These are phyloP conservation scores for Lasiodiplodia sp. DNA, from an alignment of 2,329 filamentous ascomycete species.

Conservation along the genomic window DNA sequence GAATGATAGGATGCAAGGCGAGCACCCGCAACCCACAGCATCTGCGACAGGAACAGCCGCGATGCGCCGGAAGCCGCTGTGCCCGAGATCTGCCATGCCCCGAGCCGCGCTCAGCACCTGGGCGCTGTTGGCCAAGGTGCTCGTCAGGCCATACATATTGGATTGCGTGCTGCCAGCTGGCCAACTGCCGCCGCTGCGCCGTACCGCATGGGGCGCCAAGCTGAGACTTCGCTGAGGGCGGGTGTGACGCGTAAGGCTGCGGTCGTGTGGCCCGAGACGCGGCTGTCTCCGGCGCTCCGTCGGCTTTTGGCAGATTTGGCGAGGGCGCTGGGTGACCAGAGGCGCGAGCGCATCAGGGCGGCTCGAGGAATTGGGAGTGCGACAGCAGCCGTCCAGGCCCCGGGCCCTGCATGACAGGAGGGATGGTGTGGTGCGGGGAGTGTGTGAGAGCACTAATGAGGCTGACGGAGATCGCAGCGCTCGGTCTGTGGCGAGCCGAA, in stretches of 20 bases:
- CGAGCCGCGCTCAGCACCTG: constrained; percentile 16
- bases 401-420: constrained; percentile 20
- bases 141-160: constrained; percentile 13
- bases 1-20: constrained; percentile 12
- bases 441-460: constrained; percentile 16
- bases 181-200: constrained; percentile 14
- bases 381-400: constrained; percentile 14
- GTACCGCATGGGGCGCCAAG: constrained; percentile 26
- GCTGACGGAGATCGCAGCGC: constrained; percentile 17
- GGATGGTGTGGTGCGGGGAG: constrained; percentile 21
- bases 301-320: neutral
- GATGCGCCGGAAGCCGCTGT: constrained; percentile 18
- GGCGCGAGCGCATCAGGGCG: constrained; percentile 15
- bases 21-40: constrained; percentile 14
- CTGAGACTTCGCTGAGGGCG: constrained; percentile 28
- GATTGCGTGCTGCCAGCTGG: constrained; percentile 24
- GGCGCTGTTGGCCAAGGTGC: constrained; percentile 19
- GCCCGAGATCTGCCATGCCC: constrained; percentile 19
- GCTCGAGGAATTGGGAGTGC: constrained; percentile 11
- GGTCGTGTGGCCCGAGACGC: constrained; percentile 20
- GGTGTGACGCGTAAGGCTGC: constrained; percentile 31
- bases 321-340: neutral
- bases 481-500: constrained; percentile 19
- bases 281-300: constrained; percentile 17
- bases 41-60: constrained; percentile 23